A percentile compares a stretch with the other conserved stretches of the same genome.
phyloP scores from a whole-genome alignment of 1,284 basidiomycete species.

The Sparassis latifolia region DNA sequence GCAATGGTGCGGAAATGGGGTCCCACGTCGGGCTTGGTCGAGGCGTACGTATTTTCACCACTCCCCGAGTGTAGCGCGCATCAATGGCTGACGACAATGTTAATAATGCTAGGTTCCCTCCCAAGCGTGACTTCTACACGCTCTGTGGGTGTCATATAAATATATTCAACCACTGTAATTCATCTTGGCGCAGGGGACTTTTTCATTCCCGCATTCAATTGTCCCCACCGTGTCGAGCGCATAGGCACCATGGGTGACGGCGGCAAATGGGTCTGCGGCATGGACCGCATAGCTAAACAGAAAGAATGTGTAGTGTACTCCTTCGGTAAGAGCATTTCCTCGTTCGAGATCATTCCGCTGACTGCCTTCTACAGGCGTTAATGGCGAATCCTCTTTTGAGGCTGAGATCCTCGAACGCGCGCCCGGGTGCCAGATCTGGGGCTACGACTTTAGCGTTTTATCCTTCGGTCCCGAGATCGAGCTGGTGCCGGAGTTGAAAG shows the following conservation, averaged over 20 bases:
- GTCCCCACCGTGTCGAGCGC: conserved; percentile 39
- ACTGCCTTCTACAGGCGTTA: conserved; percentile 30
- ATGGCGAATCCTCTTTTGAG: conserved; percentile 50
- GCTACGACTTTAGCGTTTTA: conserved; percentile 46
- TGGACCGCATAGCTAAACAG: conserved; percentile 37
- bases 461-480: conserved; percentile 45
- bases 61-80: not conserved
- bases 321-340: conserved; percentile 28
- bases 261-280: conserved; percentile 47
- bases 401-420: conserved; percentile 36
- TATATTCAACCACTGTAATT: not conserved
- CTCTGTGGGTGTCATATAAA: conserved; percentile 10
- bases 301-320: conserved; percentile 42
- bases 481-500: conserved; percentile 20
- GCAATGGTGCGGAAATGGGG: conserved; percentile 19
- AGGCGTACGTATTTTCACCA: conserved; percentile 10
- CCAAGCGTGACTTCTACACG: conserved; percentile 14
- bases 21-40: conserved; percentile 13
- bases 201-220: conserved; percentile 40
- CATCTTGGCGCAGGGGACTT: conserved; percentile 36
- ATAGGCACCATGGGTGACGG: conserved; percentile 44
- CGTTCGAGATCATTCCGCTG: not conserved
- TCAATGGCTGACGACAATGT: not conserved
- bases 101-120: conserved; percentile 2
- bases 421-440: conserved; percentile 39